phyloP scores from a whole-genome alignment of 2,329 filamentous ascomycete genomes.

The Fragosphaeria purpurea region DNA sequence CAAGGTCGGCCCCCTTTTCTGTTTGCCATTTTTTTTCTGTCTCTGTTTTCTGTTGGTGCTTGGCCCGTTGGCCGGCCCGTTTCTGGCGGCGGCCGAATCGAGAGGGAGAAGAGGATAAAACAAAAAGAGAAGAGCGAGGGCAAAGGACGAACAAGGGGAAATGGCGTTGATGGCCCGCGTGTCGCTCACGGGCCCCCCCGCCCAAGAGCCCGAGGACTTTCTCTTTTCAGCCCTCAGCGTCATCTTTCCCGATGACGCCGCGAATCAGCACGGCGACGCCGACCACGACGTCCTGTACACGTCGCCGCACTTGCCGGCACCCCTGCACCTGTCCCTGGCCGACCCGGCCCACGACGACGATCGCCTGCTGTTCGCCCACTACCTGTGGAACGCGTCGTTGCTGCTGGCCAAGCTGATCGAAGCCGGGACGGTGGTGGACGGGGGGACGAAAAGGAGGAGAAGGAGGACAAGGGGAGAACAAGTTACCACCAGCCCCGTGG shows the following conservation, averaged over 20 bases:
- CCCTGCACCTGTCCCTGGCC: slow-evolving; percentile 34
- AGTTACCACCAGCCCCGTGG: too few relatives aligned
- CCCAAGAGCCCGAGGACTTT: slow-evolving; percentile 45
- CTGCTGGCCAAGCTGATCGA: slow-evolving; percentile 47
- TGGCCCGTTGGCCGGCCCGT: background rate
- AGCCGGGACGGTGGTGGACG: slow-evolving; percentile 27
- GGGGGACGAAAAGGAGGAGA: slow-evolving; percentile 6
- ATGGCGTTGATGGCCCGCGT: slow-evolving; percentile 41
- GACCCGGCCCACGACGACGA: slow-evolving; percentile 42
- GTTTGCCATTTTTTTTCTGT: slow-evolving; percentile 1
- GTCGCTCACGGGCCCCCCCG: slow-evolving; percentile 26
- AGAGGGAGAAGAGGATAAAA: background rate
- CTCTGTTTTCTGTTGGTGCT: slow-evolving; percentile 4
- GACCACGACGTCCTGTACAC: slow-evolving; percentile 49
- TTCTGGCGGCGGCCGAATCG: background rate
- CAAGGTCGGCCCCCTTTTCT: background rate
- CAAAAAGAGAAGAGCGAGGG: too few relatives aligned
- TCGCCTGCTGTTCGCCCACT: slow-evolving; percentile 57
- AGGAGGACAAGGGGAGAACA: background rate
- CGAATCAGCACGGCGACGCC: slow-evolving; percentile 55
- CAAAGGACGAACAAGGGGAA: slow-evolving; percentile 24
- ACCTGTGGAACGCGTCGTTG: slow-evolving; percentile 59
- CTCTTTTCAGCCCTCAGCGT: slow-evolving; percentile 48
- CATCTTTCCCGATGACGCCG: slow-evolving; percentile 59
- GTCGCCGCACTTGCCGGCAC: slow-evolving; percentile 37